These are phyloP conservation scores for Kondoa malvinella DNA, from an alignment of 768 basidiomycete genomes.

Conservation along the genomic window DNA sequence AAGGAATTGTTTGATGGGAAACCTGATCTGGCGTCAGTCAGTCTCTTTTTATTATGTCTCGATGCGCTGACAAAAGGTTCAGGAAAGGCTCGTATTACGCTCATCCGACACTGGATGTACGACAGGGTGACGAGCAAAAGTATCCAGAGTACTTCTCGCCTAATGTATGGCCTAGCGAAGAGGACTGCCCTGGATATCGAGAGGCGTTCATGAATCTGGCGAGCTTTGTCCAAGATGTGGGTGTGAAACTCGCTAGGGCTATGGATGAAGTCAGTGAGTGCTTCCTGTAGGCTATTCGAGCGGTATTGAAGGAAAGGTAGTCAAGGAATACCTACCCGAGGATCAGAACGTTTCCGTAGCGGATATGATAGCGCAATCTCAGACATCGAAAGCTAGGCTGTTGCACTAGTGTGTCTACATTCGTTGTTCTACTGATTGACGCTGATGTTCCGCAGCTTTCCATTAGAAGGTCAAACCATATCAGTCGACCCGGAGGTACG, in stretches of 20 bases:
- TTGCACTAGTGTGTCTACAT: too few species aligned
- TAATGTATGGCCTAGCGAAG: constrained; percentile 57
- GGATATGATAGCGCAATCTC: constrained; percentile 53
- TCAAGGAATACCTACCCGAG: constrained; percentile 17
- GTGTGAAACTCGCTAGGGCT: constrained; percentile 60
- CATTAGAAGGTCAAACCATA: constrained; percentile 32
- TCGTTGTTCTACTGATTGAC: too few species aligned
- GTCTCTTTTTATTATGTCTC: constrained; percentile 10
- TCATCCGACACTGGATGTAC: constrained; percentile 52
- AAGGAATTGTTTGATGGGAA: constrained; percentile 97
- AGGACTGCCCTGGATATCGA: constrained; percentile 49
- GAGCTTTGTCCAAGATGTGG: constrained; percentile 63
- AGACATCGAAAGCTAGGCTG: constrained; percentile 76
- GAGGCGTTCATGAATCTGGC: constrained; percentile 74
- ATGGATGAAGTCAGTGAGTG: constrained; percentile 72
- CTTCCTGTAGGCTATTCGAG: too few species aligned
- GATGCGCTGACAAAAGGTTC: constrained; percentile 39
- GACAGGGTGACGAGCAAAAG: constrained; percentile 45
- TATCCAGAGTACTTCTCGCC: constrained; percentile 40
- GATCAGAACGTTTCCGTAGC: constrained; percentile 43
- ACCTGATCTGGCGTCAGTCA: constrained; percentile 39
- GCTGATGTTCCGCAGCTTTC: too few species aligned
- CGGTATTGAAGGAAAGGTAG: too few species aligned
- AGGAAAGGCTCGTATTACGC: constrained; percentile 92
- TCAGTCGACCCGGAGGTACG: background rate